Conservation (phyloP, 139 green algal genomes). For the Closterium sp. region DNA sequence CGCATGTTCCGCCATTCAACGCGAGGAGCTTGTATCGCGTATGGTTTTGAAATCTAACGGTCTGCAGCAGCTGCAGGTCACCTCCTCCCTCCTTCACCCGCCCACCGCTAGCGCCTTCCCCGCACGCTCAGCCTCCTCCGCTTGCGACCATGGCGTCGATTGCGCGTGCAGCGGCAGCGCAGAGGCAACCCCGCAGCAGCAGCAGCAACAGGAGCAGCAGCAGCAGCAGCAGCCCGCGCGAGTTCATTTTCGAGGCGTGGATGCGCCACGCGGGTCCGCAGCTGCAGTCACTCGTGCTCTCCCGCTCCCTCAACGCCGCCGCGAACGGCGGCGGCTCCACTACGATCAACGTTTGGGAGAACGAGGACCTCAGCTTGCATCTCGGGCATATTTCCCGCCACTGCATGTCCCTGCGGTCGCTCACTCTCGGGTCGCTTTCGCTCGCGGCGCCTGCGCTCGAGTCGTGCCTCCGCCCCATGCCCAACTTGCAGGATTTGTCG, state of each 20-base stretch:
- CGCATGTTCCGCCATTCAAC: neutral
- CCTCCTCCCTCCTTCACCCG: neutral
- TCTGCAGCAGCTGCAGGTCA: neutral
- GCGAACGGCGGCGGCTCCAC: neutral
- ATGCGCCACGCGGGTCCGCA: neutral
- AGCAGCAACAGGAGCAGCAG: neutral
- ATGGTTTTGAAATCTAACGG: neutral
- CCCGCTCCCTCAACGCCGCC: neutral
- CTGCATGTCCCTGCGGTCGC: neutral
- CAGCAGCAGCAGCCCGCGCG: neutral
- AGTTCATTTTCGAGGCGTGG: neutral
- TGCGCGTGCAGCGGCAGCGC: neutral
- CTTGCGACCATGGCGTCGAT: neutral
- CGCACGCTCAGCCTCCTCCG: neutral
- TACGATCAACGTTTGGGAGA: neutral
- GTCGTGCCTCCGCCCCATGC: neutral
- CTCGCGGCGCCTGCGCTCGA: neutral
- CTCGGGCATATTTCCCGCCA: neutral
- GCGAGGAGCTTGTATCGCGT: neutral
- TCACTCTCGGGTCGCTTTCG: neutral
- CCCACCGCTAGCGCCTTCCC: neutral
- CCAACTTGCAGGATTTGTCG: neutral
- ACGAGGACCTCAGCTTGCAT: neutral
- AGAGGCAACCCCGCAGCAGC: neutral
- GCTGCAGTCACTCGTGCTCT: neutral